Evolutionary conservation across 306 rosid genomes (phyloP).

Genomic region (Prunus salicina): DNA sequence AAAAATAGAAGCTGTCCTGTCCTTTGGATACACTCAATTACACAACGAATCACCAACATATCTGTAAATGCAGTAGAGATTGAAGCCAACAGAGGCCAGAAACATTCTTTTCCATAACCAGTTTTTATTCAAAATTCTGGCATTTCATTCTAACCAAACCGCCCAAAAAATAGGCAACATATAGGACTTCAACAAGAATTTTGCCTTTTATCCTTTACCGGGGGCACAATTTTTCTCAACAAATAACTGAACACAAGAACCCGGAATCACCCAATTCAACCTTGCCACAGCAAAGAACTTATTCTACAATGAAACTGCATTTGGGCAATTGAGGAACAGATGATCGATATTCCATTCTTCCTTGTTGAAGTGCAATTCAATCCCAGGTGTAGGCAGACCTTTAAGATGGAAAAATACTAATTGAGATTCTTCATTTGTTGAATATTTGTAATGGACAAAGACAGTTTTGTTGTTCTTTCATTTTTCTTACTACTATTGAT

Average conservation of each 20-base stretch:
- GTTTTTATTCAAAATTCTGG: background rate
- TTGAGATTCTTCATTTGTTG: slow-evolving; percentile 7
- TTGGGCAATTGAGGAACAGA: background rate
- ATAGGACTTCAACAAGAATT: background rate
- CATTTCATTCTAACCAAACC: background rate
- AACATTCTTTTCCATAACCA: background rate
- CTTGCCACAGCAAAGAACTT: background rate
- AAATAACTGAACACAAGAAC: background rate
- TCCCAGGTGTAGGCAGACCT: background rate
- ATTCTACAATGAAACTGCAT: background rate
- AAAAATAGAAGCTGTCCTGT: background rate
- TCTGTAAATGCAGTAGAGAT: background rate
- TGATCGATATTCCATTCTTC: background rate
- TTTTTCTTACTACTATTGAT: background rate
- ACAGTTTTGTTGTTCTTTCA: background rate
- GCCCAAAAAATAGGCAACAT: background rate
- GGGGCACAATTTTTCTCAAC: background rate
- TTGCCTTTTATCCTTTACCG: background rate
- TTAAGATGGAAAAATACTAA: background rate
- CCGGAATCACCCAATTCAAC: too few relatives aligned
- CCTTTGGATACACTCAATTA: background rate
- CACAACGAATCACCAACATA: background rate
- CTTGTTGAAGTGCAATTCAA: background rate
- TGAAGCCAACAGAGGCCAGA: background rate
- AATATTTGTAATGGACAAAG: background rate